Evolutionary conservation across 2,329 filamentous ascomycete genomes (phyloP), one percentile per base, ranked within the genome.

Genomic region (Cytospora piceae): DNA sequence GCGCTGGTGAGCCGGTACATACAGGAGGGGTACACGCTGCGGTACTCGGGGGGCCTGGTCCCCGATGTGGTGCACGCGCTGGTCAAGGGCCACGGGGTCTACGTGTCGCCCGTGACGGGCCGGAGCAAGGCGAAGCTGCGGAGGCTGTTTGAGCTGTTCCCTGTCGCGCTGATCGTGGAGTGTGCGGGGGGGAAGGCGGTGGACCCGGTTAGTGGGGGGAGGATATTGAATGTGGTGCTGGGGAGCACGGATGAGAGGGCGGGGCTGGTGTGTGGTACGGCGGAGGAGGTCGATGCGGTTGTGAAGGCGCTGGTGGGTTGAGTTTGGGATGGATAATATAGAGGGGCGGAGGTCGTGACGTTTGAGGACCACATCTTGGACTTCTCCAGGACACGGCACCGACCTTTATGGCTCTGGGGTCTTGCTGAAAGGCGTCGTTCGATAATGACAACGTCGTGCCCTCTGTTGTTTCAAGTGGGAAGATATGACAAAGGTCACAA

Each of bases 1-100:
- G 65, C 59, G 0, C 78, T 89, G 0, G 75, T 89, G 5, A 74
- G 76, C 29, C 73, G 77, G 6, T 88, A 81, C 66, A 81, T 89
- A 9, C 56, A 67, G n/a, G 72, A 81, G 51, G 80, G 80, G 70
- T 89, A 87, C 72, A 88, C 86, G 0, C 76, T 89, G 46, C 77
- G 87, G 2, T 89, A 89, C 70, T 81, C 80, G 22, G 87, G 87
- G 0, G 87, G 87, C 0, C 73, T 89, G 4, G 86, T 89, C 3
- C 87, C 87, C 0, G 87, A 89, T 63, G 75, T 89, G 0, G 82
- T 84, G 15, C 87, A 89, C 65, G 80, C 82, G 4, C 75, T 89
- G 9, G 81, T 84, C 66, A 88, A 89, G 73, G 85, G 85, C 0
- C 85, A 89, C 62, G 87, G 87, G 1, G 73, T 89, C 0, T 89